Evolutionary conservation across 805 yeast genomes (phyloP).

Genomic region (Kodamaea laetipori): DNA sequence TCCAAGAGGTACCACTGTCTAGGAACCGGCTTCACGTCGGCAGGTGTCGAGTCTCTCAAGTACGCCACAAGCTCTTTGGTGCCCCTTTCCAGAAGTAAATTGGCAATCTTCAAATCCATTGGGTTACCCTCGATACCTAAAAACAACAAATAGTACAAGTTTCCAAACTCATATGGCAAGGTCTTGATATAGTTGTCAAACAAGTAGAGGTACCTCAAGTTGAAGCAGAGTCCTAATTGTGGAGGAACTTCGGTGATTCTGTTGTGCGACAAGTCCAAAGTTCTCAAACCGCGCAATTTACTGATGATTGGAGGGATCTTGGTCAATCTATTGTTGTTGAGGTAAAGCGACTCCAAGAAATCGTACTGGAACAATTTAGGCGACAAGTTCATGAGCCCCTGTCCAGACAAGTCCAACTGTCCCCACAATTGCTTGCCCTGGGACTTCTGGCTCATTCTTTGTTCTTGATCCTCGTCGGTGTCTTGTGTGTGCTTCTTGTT

Average conservation of each 20-base stretch:
- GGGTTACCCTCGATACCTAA: constrained; percentile 95
- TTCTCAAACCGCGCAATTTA: constrained; percentile 69
- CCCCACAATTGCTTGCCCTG: constrained; percentile 89
- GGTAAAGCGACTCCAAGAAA: constrained; percentile 81
- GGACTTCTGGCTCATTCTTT: constrained; percentile 59
- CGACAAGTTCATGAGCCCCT: constrained; percentile 72
- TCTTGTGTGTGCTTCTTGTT: constrained; percentile 46
- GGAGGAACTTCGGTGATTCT: constrained; percentile 69
- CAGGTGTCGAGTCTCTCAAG: constrained; percentile 81
- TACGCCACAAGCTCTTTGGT: constrained; percentile 79
- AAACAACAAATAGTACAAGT: constrained; percentile 77
- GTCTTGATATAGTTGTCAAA: constrained; percentile 81
- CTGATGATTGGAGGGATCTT: constrained; percentile 67
- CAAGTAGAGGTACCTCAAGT: constrained; percentile 76
- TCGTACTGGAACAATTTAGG: constrained; percentile 75
- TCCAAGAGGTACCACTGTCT: constrained; percentile 83
- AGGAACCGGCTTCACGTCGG: constrained; percentile 62
- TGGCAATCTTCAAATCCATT: constrained; percentile 62
- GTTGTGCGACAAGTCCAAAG: constrained; percentile 84
- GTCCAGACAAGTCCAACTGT: constrained; percentile 88
- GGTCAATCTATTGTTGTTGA: constrained; percentile 81
- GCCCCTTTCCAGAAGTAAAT: constrained; percentile 76
- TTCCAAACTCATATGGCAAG: constrained; percentile 85
- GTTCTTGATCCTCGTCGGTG: constrained; percentile 64
- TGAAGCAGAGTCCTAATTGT: constrained; percentile 81